Evolutionary conservation across 805 yeast species (phyloP).

Genomic region (Saccharomyces eubayanus): DNA sequence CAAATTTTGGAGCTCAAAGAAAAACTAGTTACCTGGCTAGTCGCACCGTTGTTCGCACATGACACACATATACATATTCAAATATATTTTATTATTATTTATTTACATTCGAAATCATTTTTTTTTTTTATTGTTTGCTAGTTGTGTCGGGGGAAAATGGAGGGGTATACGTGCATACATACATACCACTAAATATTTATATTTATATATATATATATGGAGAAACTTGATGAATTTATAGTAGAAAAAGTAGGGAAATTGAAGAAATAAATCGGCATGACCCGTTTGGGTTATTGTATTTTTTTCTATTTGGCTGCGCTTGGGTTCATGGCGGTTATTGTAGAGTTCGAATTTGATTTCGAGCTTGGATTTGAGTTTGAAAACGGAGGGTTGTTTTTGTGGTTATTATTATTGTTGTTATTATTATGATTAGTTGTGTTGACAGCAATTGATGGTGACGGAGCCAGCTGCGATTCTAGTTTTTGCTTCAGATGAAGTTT

Average conservation of each 20-base stretch:
- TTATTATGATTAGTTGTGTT: neutral
- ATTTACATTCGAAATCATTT: neutral
- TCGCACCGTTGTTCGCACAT: neutral
- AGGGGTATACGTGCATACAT: neutral
- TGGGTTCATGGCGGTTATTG: conserved; percentile 1
- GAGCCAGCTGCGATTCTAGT: neutral
- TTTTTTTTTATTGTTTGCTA: neutral
- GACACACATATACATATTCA: neutral
- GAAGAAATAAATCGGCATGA: neutral
- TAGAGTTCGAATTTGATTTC: conserved; percentile 2
- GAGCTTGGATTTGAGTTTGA: neutral
- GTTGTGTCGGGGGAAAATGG: neutral
- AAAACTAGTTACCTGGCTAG: neutral
- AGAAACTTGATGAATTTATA: neutral
- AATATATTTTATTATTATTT: neutral
- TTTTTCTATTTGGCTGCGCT: neutral
- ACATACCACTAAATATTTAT: neutral
- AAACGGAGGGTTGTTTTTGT: neutral
- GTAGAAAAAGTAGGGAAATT: neutral
- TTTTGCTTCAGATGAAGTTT: neutral
- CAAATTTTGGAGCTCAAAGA: conserved; percentile 20
- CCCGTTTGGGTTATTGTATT: neutral
- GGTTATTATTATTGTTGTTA: neutral
- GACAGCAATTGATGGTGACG: neutral
- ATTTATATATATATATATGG: neutral